Evolutionary conservation across 169 alveolate genomes (phyloP).

Genomic region (Cryptosporidium canis): DNA sequence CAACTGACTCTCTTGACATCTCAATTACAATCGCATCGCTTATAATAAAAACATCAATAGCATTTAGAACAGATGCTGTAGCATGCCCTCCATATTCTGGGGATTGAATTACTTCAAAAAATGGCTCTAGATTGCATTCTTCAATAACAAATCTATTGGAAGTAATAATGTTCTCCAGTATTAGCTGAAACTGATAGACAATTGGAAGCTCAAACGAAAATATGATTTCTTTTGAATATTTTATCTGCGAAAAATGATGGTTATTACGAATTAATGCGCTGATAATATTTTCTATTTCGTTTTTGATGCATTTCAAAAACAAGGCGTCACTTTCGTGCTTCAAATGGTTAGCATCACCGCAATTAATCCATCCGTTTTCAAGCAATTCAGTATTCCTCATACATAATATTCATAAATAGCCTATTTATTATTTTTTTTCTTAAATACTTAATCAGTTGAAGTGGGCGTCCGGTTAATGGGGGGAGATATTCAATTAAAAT

Average conservation of each 20-base stretch:
- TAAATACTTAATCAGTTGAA: not conserved
- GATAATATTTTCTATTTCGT: conserved; percentile 26
- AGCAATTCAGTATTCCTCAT: conserved; percentile 37
- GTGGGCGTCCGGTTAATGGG: conserved; percentile 6
- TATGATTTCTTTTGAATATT: conserved; percentile 19
- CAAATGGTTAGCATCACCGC: not conserved
- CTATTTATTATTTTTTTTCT: not conserved
- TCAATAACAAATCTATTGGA: conserved; percentile 15
- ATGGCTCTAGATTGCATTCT: conserved; percentile 44
- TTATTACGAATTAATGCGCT: not conserved
- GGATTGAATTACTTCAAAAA: conserved; percentile 61
- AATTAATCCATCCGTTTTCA: conserved; percentile 5
- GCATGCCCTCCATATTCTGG: conserved; percentile 52
- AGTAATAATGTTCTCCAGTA: not conserved
- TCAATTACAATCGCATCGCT: not conserved
- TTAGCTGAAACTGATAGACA: conserved; percentile 17
- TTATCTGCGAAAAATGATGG: not conserved
- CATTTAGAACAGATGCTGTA: conserved; percentile 56
- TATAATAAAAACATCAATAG: conserved; percentile 12
- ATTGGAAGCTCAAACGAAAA: conserved; percentile 17
- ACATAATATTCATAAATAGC: conserved; percentile 23
- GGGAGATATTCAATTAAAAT: too few relatives aligned
- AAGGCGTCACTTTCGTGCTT: not conserved
- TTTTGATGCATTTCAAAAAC: conserved; percentile 21
- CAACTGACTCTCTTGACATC: not conserved